Conservation (phyloP, 306 rosid genomes). For the Inga laurina region DNA sequence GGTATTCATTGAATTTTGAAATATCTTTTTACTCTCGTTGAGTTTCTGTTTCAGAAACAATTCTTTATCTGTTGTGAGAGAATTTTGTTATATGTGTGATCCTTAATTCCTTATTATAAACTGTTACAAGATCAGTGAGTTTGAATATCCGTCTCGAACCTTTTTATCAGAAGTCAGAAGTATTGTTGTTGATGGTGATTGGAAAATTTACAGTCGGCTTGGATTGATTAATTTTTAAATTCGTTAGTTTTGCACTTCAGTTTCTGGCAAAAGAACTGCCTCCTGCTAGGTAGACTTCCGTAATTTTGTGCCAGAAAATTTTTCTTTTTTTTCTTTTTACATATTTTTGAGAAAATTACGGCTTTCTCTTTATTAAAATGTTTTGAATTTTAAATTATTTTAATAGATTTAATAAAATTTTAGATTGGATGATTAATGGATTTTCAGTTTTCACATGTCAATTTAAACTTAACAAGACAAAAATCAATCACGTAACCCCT, state of each 20-base stretch:
- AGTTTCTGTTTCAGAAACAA: neutral
- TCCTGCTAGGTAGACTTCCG: neutral
- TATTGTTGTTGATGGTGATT: neutral
- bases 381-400: neutral
- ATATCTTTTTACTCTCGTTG: neutral
- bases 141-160: neutral
- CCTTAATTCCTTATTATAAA: neutral
- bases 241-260: constrained; percentile 18
- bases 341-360: neutral
- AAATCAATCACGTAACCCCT: neutral
- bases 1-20: constrained; percentile 37
- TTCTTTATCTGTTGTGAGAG: too few relatives aligned
- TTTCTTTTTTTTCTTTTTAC: neutral
- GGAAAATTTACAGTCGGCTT: neutral
- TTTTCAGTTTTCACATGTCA: neutral
- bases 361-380: neutral
- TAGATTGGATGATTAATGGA: neutral
- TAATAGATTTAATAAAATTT: neutral
- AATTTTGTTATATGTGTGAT: too few relatives aligned
- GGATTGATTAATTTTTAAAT: neutral
- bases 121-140: too few relatives aligned
- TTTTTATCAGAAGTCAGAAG: neutral
- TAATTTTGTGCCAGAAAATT: constrained; percentile 6
- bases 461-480: neutral
- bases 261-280: constrained; percentile 19